A percentile compares a stretch with the other conserved stretches of the same genome.
Evolutionary conservation across 257 asterid species (phyloP).

Genomic region (Fraxinus excelsior): DNA sequence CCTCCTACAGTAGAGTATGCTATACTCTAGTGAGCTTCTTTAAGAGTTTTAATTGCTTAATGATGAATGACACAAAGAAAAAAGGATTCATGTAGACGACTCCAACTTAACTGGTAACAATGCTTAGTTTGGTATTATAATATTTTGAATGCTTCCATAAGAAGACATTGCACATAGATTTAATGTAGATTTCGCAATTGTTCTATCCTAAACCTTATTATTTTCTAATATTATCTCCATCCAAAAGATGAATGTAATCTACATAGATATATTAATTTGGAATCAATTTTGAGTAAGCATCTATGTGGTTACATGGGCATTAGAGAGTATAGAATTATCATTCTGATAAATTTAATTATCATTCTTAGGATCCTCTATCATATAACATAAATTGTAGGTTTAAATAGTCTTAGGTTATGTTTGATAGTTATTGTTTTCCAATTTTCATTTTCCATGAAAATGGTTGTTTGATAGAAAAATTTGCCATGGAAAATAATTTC

Average conservation of each 20-base stretch:
- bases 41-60: background rate
- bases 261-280: background rate
- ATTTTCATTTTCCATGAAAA: too few relatives aligned
- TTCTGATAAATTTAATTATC: background rate
- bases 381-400: background rate
- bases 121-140: conserved; percentile 44
- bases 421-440: too few relatives aligned
- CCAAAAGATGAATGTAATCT: background rate
- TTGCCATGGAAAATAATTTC: too few relatives aligned
- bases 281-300: background rate
- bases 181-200: background rate
- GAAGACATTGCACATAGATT: background rate
- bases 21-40: background rate
- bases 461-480: too few relatives aligned
- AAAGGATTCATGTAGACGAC: background rate
- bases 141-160: background rate
- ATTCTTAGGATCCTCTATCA: background rate
- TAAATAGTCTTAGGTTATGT: background rate
- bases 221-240: too few relatives aligned
- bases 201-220: background rate
- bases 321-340: background rate
- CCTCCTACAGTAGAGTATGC: background rate
- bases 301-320: background rate
- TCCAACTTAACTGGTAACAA: background rate
- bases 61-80: background rate